Conservation (phyloP, 148 eudicot species). For the Pharnaceum exiguum region DNA sequence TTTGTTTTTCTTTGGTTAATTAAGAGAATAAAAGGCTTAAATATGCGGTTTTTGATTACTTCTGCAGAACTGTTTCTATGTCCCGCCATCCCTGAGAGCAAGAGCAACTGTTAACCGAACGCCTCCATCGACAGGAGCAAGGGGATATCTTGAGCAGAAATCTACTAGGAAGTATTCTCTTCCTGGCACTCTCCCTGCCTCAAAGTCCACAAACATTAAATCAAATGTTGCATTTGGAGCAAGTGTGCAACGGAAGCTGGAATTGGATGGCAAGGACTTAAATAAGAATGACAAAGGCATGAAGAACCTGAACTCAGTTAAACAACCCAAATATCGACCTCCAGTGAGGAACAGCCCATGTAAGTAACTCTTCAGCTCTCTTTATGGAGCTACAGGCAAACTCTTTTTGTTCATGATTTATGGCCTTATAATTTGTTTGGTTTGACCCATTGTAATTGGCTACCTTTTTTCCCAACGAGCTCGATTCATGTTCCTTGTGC, state of each 20-base stretch:
- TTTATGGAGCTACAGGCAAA: not conserved
- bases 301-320: conserved; percentile 31
- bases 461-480: too few relatives aligned
- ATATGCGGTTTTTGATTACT: not conserved
- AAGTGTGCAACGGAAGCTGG: conserved; percentile 60
- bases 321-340: conserved; percentile 54
- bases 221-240: conserved; percentile 34
- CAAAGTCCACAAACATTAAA: conserved; percentile 38
- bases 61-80: conserved; percentile 64
- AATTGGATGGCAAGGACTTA: conserved; percentile 52
- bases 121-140: conserved; percentile 44
- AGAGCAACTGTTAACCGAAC: conserved; percentile 40
- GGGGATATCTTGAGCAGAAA: conserved; percentile 50
- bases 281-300: conserved; percentile 43
- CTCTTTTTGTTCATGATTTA: not conserved
- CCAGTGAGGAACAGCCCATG: conserved; percentile 53
- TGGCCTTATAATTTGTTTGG: not conserved
- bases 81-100: conserved; percentile 30
- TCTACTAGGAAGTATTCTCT: conserved; percentile 31
- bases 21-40: not conserved
- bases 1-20: not conserved
- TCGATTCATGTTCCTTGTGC: too few relatives aligned
- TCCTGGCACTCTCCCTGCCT: conserved; percentile 33
- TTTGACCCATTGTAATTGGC: not conserved
- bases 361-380: conserved; percentile 24